Percentiles rank a stretch among this genome's conserved stretches.
phyloP scores from a whole-genome alignment of 2,329 filamentous ascomycete species.

The Botrytis paeoniae region DNA sequence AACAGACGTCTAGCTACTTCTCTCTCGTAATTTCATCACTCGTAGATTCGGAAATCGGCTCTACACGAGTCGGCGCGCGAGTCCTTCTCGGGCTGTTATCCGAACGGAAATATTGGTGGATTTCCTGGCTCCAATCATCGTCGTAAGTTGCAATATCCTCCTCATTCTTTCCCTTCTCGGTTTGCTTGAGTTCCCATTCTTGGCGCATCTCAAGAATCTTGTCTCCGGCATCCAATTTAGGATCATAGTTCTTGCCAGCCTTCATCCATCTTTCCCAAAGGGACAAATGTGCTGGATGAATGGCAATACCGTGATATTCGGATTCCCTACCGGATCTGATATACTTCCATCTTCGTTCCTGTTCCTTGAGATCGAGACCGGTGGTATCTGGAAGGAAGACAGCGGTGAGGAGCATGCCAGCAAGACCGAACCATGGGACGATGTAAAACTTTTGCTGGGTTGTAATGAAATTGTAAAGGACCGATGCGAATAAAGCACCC shows the following conservation, averaged over 20 bases:
- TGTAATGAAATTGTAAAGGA: constrained; percentile 94
- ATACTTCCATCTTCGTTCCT: constrained; percentile 89
- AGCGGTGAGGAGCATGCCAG: constrained; percentile 76
- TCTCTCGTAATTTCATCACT: constrained; percentile 14
- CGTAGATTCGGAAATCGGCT: not conserved
- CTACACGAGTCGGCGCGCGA: not conserved
- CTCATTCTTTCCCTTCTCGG: constrained; percentile 37
- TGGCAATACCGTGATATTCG: constrained; percentile 90
- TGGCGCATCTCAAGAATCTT: constrained; percentile 78
- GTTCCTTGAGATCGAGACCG: constrained; percentile 93
- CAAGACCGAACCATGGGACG: constrained; percentile 92
- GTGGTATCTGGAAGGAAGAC: constrained; percentile 96
- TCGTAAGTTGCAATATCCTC: constrained; percentile 21
- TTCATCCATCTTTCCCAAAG: constrained; percentile 82
- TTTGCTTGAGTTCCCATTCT: constrained; percentile 59
- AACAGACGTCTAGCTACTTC: not conserved
- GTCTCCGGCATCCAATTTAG: constrained; percentile 75
- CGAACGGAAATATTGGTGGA: constrained; percentile 31
- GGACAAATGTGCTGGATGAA: constrained; percentile 85
- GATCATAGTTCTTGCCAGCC: constrained; percentile 77
- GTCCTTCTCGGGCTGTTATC: constrained; percentile 10
- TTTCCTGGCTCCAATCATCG: constrained; percentile 30
- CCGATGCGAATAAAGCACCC: constrained; percentile 79
- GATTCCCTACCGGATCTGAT: constrained; percentile 72
- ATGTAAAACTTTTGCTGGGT: constrained; percentile 83